Base-by-base conservation (phyloP, 164 flowering plant species). In the Berberis vulgaris region DNA sequence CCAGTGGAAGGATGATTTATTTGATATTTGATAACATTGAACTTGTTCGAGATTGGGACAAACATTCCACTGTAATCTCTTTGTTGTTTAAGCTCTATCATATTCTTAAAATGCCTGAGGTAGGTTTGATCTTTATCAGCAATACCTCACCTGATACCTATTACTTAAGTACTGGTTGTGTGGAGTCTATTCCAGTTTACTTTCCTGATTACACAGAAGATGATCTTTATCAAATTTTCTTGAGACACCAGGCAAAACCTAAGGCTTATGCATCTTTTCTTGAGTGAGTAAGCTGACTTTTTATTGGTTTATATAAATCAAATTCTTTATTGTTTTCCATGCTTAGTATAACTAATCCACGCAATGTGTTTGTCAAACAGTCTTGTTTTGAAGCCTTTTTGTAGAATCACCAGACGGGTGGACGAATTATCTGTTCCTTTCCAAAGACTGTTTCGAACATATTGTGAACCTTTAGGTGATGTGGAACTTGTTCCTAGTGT, bases 261-360 rank as follows among this genome's bases (percentile, higher is more conserved):
- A 84, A 87, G 80, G 79, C 87, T 1, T 89, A 85, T 73, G 77
- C 89, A 42, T 84, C 84, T 59, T 95, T 95, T 77, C 97, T 95
- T 3, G 84, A 79, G 99, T 95, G 82, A 82, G 91, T 67, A 49
- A 2, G 1, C 26, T 61, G 42, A 42, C 39, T 42, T 68, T 9
- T 12, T 64, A 55, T 7, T 46, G 7, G 10, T 58, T 12, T 41
- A 40, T 49, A 45, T 7, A 6, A 55, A 13, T n/a, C 49, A 60
- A 42, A 43, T 4, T 41, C 11, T 59, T 41, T 69, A 11, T 66
- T 53, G 10, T 44, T 38, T 41, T 3, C 1, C 13, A 0, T 3
- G 45, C 49, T 6, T 64, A 43, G 26, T 54, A 8, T 57, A 45
- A 57, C 11, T 56, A 42, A 57, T 45, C 0, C 26, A 41, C 57